These are phyloP conservation scores for Emiliania huxleyi DNA, from an alignment of 78 protist species.

Conservation along the genomic window DNA sequence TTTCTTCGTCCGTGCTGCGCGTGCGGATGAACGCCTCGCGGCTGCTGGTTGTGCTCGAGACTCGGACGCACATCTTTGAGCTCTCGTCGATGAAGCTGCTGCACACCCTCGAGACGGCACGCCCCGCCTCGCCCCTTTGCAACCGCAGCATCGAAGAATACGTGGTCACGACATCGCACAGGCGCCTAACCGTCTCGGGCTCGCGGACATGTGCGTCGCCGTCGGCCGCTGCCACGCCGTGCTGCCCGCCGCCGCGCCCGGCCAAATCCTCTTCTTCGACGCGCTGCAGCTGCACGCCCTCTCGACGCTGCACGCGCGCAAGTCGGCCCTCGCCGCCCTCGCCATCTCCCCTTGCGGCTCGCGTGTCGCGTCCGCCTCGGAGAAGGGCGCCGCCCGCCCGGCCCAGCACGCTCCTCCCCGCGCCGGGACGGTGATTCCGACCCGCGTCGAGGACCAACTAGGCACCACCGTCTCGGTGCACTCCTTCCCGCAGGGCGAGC, in stretches of 20 bases:
- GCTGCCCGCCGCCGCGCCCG: not conserved
- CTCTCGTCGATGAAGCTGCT: not conserved
- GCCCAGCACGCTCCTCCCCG: too few relatives aligned
- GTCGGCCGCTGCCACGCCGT: not conserved
- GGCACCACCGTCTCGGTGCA: not conserved
- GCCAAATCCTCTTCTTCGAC: not conserved
- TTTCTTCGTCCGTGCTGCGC: not conserved
- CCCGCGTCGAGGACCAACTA: too few relatives aligned
- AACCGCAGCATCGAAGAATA: too few relatives aligned
- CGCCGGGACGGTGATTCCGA: too few relatives aligned
- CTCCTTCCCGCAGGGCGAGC: not conserved
- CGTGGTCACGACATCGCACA: too few relatives aligned
- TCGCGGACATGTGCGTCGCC: not conserved
- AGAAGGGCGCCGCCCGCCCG: too few relatives aligned
- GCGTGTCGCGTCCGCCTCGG: not conserved
- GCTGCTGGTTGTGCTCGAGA: not conserved
- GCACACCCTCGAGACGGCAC: not conserved
- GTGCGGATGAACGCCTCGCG: not conserved
- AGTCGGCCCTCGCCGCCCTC: not conserved
- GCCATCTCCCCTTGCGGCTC: not conserved
- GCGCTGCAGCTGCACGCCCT: not conserved
- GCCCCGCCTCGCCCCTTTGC: too few relatives aligned
- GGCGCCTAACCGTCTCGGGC: not conserved
- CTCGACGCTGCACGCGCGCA: not conserved
- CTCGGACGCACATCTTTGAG: not conserved